Base-by-base conservation (phyloP, 2,329 filamentous ascomycete species). In the Fusarium devonianum region DNA sequence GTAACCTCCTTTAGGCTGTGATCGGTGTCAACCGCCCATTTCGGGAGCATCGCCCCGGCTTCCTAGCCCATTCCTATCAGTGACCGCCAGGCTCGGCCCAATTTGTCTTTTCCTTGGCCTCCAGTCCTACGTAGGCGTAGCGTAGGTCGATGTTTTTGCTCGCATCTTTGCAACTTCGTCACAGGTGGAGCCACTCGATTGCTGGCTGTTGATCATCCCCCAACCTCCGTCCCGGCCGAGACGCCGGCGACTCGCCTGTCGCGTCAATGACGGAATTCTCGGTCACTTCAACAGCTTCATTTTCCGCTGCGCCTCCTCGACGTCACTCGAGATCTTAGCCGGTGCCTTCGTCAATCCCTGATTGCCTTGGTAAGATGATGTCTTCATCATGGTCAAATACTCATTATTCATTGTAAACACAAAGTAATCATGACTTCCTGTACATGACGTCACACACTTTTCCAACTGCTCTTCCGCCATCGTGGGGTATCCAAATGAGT, bases 261-360 rank as follows among this genome's bases (percentile, higher is more conserved):
- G 37, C 22, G 44, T 41, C 42, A 33, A 57, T 60, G 44, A 48
- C 53, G 53, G 53, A 58, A 55, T 61, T 23, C 23, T 21, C 40
- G 32, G 35, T 26, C 42, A 44, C n/a, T 30, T 40, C n/a, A 33
- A 14, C 23, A 35, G 34, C 37, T 45, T 58, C 33, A 35, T 26
- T 48, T 48, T 46, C 51, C n/a, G n/a, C n/a, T n/a, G n/a, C 22
- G 13, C 19, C 28, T 26, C 19, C 38, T 52, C 42, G 48, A 60
- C 56, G 49, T 58, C 48, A 58, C 32, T 11, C 21, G 16, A 6
- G 18, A 12, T 12, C 21, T 40, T 41, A 36, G 4, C 16, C n/a
- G 34, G 38, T 33, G 30, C 28, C 30, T 21, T n/a, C n/a, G n/a
- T 21, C 23, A 26, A 12, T 35, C 17, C n/a, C n/a, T n/a, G n/a